Percentiles rank a stretch among this genome's conserved stretches.
Conservation (phyloP, 192 early-diverging fungal species). For the Diversispora epigaea region DNA sequence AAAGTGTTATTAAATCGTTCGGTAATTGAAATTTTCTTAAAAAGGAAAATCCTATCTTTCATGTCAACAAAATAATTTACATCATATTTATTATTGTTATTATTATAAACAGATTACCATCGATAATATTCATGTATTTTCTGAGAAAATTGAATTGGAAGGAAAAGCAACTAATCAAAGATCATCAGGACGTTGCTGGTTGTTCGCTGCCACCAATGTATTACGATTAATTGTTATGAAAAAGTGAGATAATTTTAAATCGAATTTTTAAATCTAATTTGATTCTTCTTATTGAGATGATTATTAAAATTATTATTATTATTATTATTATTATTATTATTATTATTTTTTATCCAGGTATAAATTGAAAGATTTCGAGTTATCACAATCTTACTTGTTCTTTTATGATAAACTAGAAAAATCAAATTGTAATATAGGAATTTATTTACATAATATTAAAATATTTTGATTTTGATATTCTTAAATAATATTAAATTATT, state of each 20-base stretch:
- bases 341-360: conserved; percentile 37
- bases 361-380: conserved; percentile 76
- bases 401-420: conserved; percentile 82
- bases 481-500: not conserved
- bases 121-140: conserved; percentile 56
- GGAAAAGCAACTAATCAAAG: conserved; percentile 69
- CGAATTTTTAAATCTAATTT: not conserved
- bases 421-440: conserved; percentile 58
- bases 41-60: conserved; percentile 1
- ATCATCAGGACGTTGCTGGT: conserved; percentile 76
- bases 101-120: conserved; percentile 48
- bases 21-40: conserved; percentile 20
- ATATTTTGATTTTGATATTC: no score
- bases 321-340: not conserved
- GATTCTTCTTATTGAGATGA: not conserved
- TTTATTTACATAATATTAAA: not conserved
- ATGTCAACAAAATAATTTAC: conserved; percentile 27
- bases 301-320: not conserved
- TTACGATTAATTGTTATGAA: conserved; percentile 67
- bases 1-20: conserved; percentile 61
- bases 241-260: conserved; percentile 36
- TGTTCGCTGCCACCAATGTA: conserved; percentile 79
- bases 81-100: conserved; percentile 39
- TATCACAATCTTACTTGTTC: conserved; percentile 75
- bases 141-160: conserved; percentile 55